Conservation (phyloP, 768 basidiomycete species). For the Cyclocybe aegerita region DNA sequence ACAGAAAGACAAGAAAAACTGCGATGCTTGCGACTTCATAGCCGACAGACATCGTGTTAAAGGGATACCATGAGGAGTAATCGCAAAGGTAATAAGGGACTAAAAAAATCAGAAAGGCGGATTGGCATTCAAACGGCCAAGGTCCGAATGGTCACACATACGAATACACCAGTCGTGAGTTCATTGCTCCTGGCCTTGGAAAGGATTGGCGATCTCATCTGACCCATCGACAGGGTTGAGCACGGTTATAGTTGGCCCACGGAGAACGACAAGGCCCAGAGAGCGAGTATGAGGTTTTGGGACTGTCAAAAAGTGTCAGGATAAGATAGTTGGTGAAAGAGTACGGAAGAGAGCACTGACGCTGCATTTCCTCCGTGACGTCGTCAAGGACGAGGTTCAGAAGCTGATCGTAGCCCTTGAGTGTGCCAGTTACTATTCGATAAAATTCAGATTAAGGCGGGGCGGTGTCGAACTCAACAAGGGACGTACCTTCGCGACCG, state of each 20-base stretch:
- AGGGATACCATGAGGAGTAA: too few species aligned
- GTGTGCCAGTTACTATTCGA: slow-evolving; percentile 74
- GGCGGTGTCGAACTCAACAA: not conserved
- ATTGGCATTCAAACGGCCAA: too few species aligned
- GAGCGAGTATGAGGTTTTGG: slow-evolving; percentile 61
- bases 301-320: slow-evolving; percentile 35
- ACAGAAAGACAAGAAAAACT: too few species aligned
- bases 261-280: slow-evolving; percentile 85
- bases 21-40: too few species aligned
- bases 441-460: slow-evolving; percentile 6
- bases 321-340: not conserved
- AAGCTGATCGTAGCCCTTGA: slow-evolving; percentile 96
- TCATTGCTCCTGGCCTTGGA: slow-evolving; percentile 65
- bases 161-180: not conserved
- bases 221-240: slow-evolving; percentile 94
- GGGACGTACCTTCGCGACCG: slow-evolving; percentile 78
- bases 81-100: too few species aligned
- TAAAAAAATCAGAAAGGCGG: too few species aligned
- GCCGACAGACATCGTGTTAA: too few species aligned
- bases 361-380: slow-evolving; percentile 69
- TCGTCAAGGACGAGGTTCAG: slow-evolving; percentile 97
- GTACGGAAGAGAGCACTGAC: slow-evolving; percentile 10
- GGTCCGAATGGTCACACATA: too few species aligned
- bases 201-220: slow-evolving; percentile 92
- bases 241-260: slow-evolving; percentile 93